Percentiles rank a stretch among this genome's conserved stretches.
Conservation (phyloP, 805 yeast species). For the Hanseniaspora valbyensis region DNA sequence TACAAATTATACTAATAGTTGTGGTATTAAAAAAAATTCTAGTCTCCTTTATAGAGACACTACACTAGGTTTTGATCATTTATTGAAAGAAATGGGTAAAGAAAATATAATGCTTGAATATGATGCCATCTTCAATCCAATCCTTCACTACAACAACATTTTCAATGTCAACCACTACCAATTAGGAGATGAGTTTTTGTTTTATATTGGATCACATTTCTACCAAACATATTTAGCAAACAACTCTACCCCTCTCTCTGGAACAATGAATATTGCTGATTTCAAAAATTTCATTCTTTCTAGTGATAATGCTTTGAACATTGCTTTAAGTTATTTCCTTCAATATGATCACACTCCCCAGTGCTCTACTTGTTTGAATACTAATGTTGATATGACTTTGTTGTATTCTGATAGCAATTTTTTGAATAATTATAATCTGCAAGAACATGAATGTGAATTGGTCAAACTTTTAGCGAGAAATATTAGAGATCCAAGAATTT, state of each 20-base stretch:
- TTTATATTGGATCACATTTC: conserved; percentile 11
- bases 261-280: neutral
- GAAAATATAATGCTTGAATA: neutral
- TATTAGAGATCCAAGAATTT: neutral
- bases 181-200: conserved; percentile 13
- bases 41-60: neutral
- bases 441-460: conserved; percentile 1
- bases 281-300: conserved; percentile 2
- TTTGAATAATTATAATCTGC: neutral
- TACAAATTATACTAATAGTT: neutral
- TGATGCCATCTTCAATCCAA: conserved; percentile 7
- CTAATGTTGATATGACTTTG: neutral
- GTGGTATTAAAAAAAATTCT: neutral
- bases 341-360: conserved; percentile 11
- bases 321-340: conserved; percentile 11
- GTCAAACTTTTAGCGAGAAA: neutral
- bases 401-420: neutral
- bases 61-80: neutral
- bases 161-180: conserved; percentile 7
- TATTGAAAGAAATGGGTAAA: neutral
- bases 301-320: conserved; percentile 4
- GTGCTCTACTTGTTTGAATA: neutral
- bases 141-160: conserved; percentile 10
- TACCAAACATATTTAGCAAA: conserved; percentile 8
- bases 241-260: neutral